These are phyloP conservation scores for Aspergillus novofumigatus DNA, from an alignment of 2,329 filamentous ascomycete genomes.

Conservation along the genomic window DNA sequence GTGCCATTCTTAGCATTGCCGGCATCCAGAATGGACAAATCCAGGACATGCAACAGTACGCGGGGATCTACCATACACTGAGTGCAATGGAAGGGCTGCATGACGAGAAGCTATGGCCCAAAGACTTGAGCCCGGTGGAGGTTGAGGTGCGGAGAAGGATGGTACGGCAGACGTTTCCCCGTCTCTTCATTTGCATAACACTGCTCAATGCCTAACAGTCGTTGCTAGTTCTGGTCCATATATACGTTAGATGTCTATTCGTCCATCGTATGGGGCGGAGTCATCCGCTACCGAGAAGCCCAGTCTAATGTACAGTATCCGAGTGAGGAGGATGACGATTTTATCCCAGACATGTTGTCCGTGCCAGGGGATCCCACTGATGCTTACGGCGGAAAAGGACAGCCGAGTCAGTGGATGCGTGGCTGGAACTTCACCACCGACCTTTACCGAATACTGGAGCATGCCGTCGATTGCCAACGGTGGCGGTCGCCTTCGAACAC, in stretches of 20 bases:
- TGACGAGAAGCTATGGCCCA: background rate
- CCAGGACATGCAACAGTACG: background rate
- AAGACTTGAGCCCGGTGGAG: background rate
- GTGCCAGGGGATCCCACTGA: background rate
- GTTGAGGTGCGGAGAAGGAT: background rate
- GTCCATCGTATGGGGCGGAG: background rate
- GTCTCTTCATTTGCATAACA: background rate
- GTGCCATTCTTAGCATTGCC: background rate
- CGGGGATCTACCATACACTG: background rate
- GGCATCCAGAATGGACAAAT: background rate
- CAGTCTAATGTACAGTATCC: background rate
- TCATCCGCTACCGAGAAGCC: background rate
- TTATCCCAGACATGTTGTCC: background rate
- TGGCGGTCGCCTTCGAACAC: background rate
- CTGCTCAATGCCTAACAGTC: background rate
- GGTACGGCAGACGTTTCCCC: background rate
- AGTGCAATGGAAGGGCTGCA: background rate
- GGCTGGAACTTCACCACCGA: slow-evolving; percentile 4
- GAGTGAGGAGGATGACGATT: background rate
- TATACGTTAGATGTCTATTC: background rate
- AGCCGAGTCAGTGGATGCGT: background rate
- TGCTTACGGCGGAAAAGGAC: background rate
- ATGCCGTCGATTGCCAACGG: background rate
- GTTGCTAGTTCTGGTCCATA: background rate
- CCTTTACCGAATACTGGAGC: slow-evolving; percentile 1